These are phyloP conservation scores for Suillus occidentalis DNA, from an alignment of 768 basidiomycete genomes.

Conservation along the genomic window DNA sequence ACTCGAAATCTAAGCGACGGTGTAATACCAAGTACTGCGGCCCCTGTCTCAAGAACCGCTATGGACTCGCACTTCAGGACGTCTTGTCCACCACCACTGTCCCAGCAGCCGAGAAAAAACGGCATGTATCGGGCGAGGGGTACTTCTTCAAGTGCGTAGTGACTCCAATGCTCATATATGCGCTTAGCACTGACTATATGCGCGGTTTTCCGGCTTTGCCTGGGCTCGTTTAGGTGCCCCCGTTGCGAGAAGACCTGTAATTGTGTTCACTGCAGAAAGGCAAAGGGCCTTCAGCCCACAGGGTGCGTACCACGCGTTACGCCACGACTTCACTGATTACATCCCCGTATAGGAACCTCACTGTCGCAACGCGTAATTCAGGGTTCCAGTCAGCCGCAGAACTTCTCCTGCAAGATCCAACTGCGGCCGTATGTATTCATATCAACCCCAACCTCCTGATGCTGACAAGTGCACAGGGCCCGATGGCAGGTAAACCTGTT, in stretches of 20 bases:
- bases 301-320: slow-evolving; percentile 43
- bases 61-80: slow-evolving; percentile 45
- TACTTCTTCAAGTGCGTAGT: slow-evolving; percentile 55
- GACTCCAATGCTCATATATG: slow-evolving; percentile 6
- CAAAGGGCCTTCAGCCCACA: slow-evolving; percentile 56
- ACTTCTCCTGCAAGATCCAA: slow-evolving; percentile 34
- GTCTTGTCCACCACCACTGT: slow-evolving; percentile 40
- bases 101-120: slow-evolving; percentile 16
- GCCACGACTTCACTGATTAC: slow-evolving; percentile 8
- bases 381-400: slow-evolving; percentile 40
- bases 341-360: slow-evolving; percentile 36
- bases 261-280: slow-evolving; percentile 64
- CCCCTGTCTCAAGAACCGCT: slow-evolving; percentile 66
- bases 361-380: slow-evolving; percentile 36
- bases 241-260: slow-evolving; percentile 67
- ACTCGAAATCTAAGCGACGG: slow-evolving; percentile 34
- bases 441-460: slow-evolving; percentile 2
- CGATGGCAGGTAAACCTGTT: slow-evolving; percentile 25
- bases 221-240: slow-evolving; percentile 53
- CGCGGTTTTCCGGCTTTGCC: not conserved
- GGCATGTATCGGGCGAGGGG: slow-evolving; percentile 30
- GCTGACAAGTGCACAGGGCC: slow-evolving; percentile 24
- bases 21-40: slow-evolving; percentile 65
- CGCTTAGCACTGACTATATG: slow-evolving; percentile 14
- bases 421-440: slow-evolving; percentile 28